Base-by-base conservation (phyloP, 2,329 filamentous ascomycete genomes). In the Chaetomium sp. region DNA sequence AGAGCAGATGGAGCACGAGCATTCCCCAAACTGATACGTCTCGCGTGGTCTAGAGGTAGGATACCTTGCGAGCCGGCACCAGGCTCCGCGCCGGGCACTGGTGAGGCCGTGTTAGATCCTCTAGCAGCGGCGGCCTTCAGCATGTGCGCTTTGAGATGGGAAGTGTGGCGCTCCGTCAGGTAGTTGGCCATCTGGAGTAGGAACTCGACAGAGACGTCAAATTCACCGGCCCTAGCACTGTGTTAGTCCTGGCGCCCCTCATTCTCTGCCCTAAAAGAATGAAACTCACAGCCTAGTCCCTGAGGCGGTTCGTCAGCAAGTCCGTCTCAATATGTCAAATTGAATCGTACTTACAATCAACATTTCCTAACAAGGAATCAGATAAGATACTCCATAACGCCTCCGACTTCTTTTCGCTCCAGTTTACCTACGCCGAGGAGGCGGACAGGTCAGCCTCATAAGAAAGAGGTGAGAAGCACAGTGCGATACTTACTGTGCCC, bases 121-220 rank as follows among this genome's bases (percentile, higher is more conserved):
- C 79, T 77, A 27, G 76, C 77, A 3, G 78, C 77, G 6, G 79
- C 79, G 2, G 80, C 83, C 44, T 87, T 94, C 33, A 58, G 84
- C 76, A 97, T 90, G 72, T 96, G 91, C 19, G 88, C 91, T 62
- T 89, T 84, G 48, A 97, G 89, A 69, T 96, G 90, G 0, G 89
- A 88, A 34, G 95, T 81, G 73, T 97, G 90, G 51, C 89, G 81
- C 69, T 97, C 91, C 67, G 94, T 96, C 5, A 97, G 81, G 81
- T 91, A 96, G 70, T 90, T 91, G 60, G 91, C 91, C 72, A 99
- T 91, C 68, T 96, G 89, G 12, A 96, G 81, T 36, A 99, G 79
- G 67, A 97, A 97, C 42, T 90, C 81, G 56, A 95, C 83, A 33
- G 89, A 87, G 19, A 96, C 92, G 60, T 91, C 81, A 71, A 96